Evolutionary conservation across 345 rosid species (phyloP).

Genomic region (Cardiospermum halicacabum): DNA sequence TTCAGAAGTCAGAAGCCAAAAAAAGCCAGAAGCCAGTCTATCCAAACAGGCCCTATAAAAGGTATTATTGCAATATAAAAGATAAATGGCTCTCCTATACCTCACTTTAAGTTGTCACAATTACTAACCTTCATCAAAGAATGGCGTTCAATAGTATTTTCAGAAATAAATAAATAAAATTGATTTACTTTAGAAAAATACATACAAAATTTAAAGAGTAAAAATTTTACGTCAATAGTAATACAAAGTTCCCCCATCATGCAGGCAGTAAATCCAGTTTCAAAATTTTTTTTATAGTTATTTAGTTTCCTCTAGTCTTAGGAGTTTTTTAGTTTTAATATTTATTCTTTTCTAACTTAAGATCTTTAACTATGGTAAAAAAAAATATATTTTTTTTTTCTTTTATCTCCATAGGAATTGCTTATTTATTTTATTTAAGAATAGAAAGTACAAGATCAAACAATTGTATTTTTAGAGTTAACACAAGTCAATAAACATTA

Average conservation of each 20-base stretch:
- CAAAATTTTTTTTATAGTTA: not conserved
- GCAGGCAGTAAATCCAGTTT: not conserved
- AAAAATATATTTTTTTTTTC: not conserved
- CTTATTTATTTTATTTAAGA: not conserved
- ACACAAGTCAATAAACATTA: not conserved
- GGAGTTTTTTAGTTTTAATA: not conserved
- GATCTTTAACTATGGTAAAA: not conserved
- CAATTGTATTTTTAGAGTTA: not conserved
- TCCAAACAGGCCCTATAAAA: no score
- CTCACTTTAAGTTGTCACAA: not conserved
- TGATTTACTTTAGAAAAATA: no score
- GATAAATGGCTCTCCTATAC: not conserved
- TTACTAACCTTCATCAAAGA: not conserved
- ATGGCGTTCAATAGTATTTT: not conserved
- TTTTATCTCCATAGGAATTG: not conserved
- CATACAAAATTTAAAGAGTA: not conserved
- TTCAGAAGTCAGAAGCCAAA: no score
- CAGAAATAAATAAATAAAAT: no score
- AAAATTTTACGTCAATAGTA: no score
- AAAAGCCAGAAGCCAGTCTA: no score
- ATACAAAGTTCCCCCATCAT: no score
- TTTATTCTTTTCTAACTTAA: not conserved
- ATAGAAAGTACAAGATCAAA: not conserved
- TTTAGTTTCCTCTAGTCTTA: not conserved
- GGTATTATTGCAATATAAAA: not conserved